Percentiles rank a stretch among this genome's conserved stretches.
phyloP scores from a whole-genome alignment of 441 rosid species.

The Populus hybrid region DNA sequence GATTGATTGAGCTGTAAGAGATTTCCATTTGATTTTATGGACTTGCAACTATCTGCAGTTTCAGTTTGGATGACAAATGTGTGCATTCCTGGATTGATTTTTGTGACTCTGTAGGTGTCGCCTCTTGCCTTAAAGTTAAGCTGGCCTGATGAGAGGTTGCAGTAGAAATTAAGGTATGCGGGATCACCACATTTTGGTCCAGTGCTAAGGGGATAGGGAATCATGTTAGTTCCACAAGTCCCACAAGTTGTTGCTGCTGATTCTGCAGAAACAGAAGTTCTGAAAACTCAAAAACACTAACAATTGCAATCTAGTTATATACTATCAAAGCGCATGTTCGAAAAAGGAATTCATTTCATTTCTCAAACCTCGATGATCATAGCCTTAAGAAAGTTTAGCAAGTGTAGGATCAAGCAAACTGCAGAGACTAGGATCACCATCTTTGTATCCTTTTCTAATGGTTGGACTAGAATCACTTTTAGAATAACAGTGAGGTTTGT shows the following conservation, averaged over 20 bases:
- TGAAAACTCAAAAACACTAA: not conserved
- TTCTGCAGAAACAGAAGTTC: conserved; percentile 35
- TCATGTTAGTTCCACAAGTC: conserved; percentile 47
- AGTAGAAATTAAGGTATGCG: conserved; percentile 43
- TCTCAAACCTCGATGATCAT: not conserved
- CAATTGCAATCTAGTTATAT: not conserved
- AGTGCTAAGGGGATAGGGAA: conserved; percentile 71
- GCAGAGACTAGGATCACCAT: not conserved
- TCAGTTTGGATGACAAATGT: conserved; percentile 37
- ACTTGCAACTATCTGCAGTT: conserved; percentile 30
- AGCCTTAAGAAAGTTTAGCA: not conserved
- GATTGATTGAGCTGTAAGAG: conserved; percentile 31
- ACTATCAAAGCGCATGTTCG: not conserved
- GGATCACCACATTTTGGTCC: conserved; percentile 59
- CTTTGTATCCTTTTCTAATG: not conserved
- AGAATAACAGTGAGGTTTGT: not conserved
- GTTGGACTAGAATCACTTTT: not conserved
- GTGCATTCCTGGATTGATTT: conserved; percentile 31
- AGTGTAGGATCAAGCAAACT: not conserved
- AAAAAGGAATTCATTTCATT: not conserved
- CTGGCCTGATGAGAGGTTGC: conserved; percentile 47
- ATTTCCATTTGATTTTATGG: conserved; percentile 18
- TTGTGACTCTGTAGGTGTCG: conserved; percentile 41
- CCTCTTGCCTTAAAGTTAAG: conserved; percentile 35
- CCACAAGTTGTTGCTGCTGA: conserved; percentile 40